These are phyloP conservation scores for Arxiozyma slooffiae DNA, from an alignment of 1,139 yeast species.

Conservation along the genomic window DNA sequence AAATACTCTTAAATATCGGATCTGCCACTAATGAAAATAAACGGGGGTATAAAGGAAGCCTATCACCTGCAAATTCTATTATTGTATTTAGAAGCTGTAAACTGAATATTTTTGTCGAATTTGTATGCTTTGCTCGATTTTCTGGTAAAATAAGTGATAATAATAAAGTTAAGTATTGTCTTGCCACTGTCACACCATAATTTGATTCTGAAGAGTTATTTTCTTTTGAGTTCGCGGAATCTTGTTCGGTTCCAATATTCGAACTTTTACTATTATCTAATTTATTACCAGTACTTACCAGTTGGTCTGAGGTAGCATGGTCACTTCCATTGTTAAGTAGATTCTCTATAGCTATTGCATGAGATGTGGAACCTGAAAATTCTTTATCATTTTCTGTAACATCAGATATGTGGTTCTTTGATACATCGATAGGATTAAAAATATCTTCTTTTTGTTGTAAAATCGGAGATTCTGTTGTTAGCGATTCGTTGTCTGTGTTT, in stretches of 20 bases:
- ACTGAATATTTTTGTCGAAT: slow-evolving; percentile 77
- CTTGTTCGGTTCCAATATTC: not conserved
- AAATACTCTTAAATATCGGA: slow-evolving; percentile 70
- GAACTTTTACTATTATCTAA: too few species aligned
- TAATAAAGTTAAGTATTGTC: slow-evolving; percentile 50
- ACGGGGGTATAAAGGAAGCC: slow-evolving; percentile 55
- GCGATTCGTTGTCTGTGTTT: not conserved
- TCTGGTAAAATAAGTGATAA: slow-evolving; percentile 80
- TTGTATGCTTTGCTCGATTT: slow-evolving; percentile 77
- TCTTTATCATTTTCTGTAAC: not conserved
- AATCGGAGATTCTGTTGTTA: not conserved
- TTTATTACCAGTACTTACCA: too few species aligned
- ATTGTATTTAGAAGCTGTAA: slow-evolving; percentile 66
- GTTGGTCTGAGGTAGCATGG: not conserved
- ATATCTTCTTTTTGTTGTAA: not conserved
- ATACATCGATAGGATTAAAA: not conserved
- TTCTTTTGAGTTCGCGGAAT: slow-evolving; percentile 7
- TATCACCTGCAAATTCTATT: slow-evolving; percentile 70
- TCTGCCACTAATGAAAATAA: slow-evolving; percentile 63
- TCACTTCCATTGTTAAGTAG: not conserved
- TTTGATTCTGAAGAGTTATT: slow-evolving; percentile 9
- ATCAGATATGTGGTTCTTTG: not conserved
- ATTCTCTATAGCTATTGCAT: not conserved
- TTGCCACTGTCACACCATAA: slow-evolving; percentile 34
- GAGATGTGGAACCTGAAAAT: not conserved